phyloP scores from a whole-genome alignment of 352 stramenopile species.

The Phytopythium boreale region DNA sequence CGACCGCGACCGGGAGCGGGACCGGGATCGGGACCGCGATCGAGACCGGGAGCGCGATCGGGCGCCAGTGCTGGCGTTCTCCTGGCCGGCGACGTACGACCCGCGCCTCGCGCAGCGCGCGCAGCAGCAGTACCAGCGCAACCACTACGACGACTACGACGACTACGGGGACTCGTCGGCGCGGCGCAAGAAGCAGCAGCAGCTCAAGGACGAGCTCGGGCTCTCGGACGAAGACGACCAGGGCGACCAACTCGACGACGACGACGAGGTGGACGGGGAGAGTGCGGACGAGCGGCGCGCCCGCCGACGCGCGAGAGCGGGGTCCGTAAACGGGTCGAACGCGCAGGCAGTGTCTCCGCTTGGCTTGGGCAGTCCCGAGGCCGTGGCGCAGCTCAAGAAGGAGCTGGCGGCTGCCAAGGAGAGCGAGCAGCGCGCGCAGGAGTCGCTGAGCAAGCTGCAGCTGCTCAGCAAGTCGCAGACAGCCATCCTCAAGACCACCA shows the following conservation, averaged over 20 bases:
- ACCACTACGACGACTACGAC: conserved; percentile 42
- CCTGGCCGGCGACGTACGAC: conserved; percentile 80
- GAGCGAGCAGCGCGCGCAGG: conserved; percentile 69
- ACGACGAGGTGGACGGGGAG: conserved; percentile 15
- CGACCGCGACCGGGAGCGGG: neutral
- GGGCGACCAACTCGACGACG: conserved; percentile 9
- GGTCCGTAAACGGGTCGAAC: neutral
- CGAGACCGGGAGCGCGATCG: conserved; percentile 21
- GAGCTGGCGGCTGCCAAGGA: conserved; percentile 57
- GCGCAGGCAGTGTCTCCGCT: neutral
- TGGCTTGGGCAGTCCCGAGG: conserved; percentile 11
- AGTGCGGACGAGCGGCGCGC: neutral
- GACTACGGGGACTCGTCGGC: conserved; percentile 34
- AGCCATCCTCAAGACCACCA: conserved; percentile 79
- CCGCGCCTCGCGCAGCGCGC: conserved; percentile 63
- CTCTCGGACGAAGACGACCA: conserved; percentile 69
- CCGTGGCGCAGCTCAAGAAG: conserved; percentile 40
- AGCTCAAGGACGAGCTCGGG: conserved; percentile 80
- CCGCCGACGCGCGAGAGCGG: conserved; percentile 1
- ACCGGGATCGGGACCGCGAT: conserved; percentile 22
- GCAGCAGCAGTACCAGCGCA: conserved; percentile 25
- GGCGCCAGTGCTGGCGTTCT: conserved; percentile 55
- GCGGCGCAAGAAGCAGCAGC: conserved; percentile 51
- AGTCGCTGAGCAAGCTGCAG: conserved; percentile 79
- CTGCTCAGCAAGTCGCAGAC: conserved; percentile 84